These are phyloP conservation scores for Croton laevigatus DNA, from an alignment of 441 rosid genomes.

Conservation along the genomic window DNA sequence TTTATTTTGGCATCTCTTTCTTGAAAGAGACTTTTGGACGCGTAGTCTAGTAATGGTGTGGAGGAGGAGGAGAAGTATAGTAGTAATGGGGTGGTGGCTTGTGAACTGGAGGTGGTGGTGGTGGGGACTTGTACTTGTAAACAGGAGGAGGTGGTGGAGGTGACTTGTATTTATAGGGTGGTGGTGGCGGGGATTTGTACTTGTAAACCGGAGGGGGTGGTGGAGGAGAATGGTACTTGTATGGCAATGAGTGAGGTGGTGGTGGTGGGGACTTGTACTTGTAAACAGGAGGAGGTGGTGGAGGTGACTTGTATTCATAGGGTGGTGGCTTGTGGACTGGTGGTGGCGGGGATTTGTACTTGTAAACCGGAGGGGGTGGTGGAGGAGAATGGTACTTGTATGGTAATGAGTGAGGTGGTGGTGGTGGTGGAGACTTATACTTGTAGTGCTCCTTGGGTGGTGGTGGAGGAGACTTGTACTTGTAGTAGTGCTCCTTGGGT, in stretches of 20 bases:
- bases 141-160: constrained; percentile 13
- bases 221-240: neutral
- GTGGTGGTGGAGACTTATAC: constrained; percentile 23
- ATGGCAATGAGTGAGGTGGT: constrained; percentile 2
- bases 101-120: constrained; percentile 14
- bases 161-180: constrained; percentile 6
- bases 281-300: constrained; percentile 12
- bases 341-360: constrained; percentile 22
- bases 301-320: too few species aligned
- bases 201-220: constrained; percentile 10
- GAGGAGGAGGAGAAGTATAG: constrained; percentile 27
- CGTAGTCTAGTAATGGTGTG: constrained; percentile 23
- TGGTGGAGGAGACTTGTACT: constrained; percentile 24
- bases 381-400: constrained; percentile 10
- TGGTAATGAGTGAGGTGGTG: too few species aligned
- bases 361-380: constrained; percentile 10
- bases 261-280: constrained; percentile 23
- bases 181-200: constrained; percentile 24
- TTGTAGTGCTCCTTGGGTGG: constrained; percentile 6
- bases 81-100: constrained; percentile 26
- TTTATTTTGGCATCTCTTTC: too few species aligned
- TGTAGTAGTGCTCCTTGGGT: constrained; percentile 17
- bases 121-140: neutral
- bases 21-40: neutral
- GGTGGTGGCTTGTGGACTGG: too few species aligned